Evolutionary conservation across 2,329 filamentous ascomycete species (phyloP).

Genomic region (Pseudogymnoascus sp.): DNA sequence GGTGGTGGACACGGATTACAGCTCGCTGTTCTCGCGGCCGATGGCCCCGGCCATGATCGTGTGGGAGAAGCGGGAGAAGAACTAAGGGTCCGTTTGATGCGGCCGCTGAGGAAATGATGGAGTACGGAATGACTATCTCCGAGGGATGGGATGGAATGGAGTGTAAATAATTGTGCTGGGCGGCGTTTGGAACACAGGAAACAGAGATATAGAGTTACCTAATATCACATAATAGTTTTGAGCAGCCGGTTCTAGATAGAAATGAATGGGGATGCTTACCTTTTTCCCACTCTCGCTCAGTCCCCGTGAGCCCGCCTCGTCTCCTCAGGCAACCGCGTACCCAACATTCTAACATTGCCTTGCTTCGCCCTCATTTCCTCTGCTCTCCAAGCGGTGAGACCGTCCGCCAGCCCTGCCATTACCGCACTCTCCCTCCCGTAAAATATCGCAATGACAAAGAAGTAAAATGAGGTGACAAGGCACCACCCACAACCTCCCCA

Average conservation of each 20-base stretch:
- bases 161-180: neutral
- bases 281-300: neutral
- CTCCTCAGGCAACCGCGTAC: neutral
- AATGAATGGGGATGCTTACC: neutral
- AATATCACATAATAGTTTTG: neutral
- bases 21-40: conserved; percentile 65
- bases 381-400: neutral
- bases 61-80: conserved; percentile 61
- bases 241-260: neutral
- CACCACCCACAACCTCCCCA: neutral
- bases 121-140: neutral
- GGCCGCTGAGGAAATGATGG: neutral
- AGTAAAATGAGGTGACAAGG: neutral
- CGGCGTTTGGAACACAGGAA: neutral
- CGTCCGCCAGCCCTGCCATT: neutral
- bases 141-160: neutral
- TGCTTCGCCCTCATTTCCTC: neutral
- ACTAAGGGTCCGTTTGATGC: neutral
- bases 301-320: neutral
- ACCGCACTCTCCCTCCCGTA: neutral
- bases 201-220: neutral
- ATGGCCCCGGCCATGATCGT: conserved; percentile 61
- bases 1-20: conserved; percentile 61
- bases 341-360: neutral
- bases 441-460: neutral